Conservation (phyloP, 768 basidiomycete genomes). For the Lentinus brumalis region DNA sequence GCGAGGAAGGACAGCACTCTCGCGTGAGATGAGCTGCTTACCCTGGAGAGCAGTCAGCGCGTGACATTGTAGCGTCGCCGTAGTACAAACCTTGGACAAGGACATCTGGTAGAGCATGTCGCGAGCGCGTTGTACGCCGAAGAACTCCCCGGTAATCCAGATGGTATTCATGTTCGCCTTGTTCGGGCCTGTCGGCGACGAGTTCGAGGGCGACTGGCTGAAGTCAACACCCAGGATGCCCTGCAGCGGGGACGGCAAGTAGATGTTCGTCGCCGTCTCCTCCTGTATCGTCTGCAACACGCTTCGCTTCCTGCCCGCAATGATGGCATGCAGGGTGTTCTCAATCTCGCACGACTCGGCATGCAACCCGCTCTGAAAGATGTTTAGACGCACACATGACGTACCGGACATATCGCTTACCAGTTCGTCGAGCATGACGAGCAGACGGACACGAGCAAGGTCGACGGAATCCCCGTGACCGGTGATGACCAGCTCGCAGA, state of each 20-base stretch:
- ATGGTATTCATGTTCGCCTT: constrained; percentile 73
- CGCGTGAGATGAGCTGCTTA: constrained; percentile 86
- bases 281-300: constrained; percentile 92
- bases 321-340: constrained; percentile 88
- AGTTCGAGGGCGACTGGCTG: constrained; percentile 36
- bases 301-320: constrained; percentile 86
- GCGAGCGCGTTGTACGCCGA: constrained; percentile 90
- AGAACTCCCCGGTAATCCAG: constrained; percentile 98
- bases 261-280: constrained; percentile 97
- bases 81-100: constrained; percentile 68
- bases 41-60: constrained; percentile 52
- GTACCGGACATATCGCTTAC: constrained; percentile 48
- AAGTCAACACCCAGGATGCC: constrained; percentile 78
- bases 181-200: constrained; percentile 39
- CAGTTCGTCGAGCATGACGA: constrained; percentile 95
- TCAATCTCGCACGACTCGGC: constrained; percentile 93
- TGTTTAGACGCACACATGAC: constrained; percentile 10
- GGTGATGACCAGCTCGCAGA: constrained; percentile 90
- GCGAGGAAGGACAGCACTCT: constrained; percentile 91
- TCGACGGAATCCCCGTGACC: constrained; percentile 90
- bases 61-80: background rate
- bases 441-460: constrained; percentile 82
- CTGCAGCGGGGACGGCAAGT: constrained; percentile 88
- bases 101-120: constrained; percentile 95
- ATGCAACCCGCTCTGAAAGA: constrained; percentile 79